Base-by-base conservation (phyloP, 495 filamentous ascomycete genomes). In the Trichocladium uniseriatum region DNA sequence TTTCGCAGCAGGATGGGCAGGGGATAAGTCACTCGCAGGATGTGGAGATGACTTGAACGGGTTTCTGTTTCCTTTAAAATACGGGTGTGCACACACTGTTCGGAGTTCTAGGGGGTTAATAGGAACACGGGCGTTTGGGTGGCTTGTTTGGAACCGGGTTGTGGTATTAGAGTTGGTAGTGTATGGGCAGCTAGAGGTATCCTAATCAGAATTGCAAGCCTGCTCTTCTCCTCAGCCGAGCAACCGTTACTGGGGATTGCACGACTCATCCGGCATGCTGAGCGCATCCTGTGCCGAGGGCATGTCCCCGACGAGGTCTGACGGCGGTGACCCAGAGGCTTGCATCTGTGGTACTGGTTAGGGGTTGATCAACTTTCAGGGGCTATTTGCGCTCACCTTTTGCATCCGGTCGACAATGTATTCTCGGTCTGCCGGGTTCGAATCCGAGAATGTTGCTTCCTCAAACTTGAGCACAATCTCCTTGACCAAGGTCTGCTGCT, bases 351-450 rank as follows among this genome's bases (percentile, higher is more conserved):
- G 37, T 11, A 4, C 21, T 44, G 5, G 49, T 64, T 43, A 68
- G 51, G 45, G 53, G 16, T 1, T 13, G 24, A 11, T 35, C 13
- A n/a, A 35, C 18, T 19, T 14, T 3, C 9, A 18, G n/a, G 13
- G 13, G 6, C 16, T 5, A 35, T 45, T 15, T 32, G 20, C 40
- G 64, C 78, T 62, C 63, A 95, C 92, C 80, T 90, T 87, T 61
- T 98, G 92, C 92, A 98, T 97, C 61, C 83, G 79, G 59, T 95
- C 89, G 57, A 95, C 88, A 58, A 98, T 89, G 70, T 86, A 95
- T 67, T 94, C 87, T 52, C 89, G 73, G 72, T 94, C 88, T 40
- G 76, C 75, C 19, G 80, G 66, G 69, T 94, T 87, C 34, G 82
- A 76, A 72, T 98, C 92, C 15, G 76, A 75, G 67, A 91, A 98